Evolutionary conservation across 2,329 filamentous ascomycete species (phyloP).

Genomic region (Dactylonectria estremocensis): DNA sequence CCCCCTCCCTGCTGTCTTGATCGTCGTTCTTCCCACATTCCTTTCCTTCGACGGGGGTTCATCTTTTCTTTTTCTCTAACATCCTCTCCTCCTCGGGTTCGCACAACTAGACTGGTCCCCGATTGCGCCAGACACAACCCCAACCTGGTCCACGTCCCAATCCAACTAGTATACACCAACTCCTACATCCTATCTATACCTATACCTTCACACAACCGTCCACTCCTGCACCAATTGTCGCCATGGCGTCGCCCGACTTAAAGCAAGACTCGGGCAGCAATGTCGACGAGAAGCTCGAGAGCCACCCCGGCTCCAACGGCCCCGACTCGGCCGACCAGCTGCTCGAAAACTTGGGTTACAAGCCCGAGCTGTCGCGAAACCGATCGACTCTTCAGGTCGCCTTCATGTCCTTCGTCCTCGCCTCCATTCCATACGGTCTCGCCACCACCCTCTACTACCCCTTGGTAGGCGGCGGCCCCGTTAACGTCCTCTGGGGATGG

Average conservation of each 20-base stretch:
- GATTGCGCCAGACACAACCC: slow-evolving; percentile 4
- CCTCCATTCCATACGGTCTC: slow-evolving; percentile 81
- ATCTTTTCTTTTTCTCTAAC: slow-evolving; percentile 29
- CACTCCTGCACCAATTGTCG: slow-evolving; percentile 3
- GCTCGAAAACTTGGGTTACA: slow-evolving; percentile 76
- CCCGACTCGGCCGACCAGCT: slow-evolving; percentile 71
- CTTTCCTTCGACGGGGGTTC: slow-evolving; percentile 7
- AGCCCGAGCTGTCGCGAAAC: slow-evolving; percentile 74
- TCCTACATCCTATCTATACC: no score
- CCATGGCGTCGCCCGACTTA: slow-evolving; percentile 36
- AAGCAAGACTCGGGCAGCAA: slow-evolving; percentile 44
- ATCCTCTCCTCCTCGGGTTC: slow-evolving; percentile 12
- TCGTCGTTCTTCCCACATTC: slow-evolving; percentile 13
- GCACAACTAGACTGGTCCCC: slow-evolving; percentile 2
- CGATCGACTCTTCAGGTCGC: slow-evolving; percentile 79
- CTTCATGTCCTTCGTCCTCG: slow-evolving; percentile 84
- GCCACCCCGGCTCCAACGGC: slow-evolving; percentile 35
- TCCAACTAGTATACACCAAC: background rate
- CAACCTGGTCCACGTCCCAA: background rate
- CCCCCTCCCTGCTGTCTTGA: background rate
- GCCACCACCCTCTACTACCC: slow-evolving; percentile 80
- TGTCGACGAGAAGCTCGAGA: slow-evolving; percentile 50
- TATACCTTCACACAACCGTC: no score
- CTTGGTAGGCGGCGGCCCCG: slow-evolving; percentile 75
- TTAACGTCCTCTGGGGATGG: slow-evolving; percentile 83